A percentile compares a stretch with the other conserved stretches of the same genome.
phyloP scores from a whole-genome alignment of 106 monocot species.

The Dioscorea alata region DNA sequence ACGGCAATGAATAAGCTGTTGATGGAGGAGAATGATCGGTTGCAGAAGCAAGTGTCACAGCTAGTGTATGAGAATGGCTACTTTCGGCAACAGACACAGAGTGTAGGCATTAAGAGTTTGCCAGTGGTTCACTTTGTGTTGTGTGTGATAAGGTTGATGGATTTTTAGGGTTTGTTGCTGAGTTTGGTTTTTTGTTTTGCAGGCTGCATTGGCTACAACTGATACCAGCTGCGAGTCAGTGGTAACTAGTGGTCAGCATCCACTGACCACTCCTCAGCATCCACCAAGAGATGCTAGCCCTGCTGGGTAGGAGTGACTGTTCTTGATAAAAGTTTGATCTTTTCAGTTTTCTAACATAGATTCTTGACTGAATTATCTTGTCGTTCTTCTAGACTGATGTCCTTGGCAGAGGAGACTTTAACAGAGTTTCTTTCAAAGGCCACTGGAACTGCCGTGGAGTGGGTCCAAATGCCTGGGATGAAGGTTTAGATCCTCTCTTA shows the following conservation, averaged over 20 bases:
- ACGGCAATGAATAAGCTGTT: constrained; percentile 77
- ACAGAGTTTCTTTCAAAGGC: constrained; percentile 91
- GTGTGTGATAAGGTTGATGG: background rate
- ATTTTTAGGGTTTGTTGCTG: background rate
- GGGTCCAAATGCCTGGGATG: constrained; percentile 92
- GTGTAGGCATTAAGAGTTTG: constrained; percentile 17
- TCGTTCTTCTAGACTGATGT: constrained; percentile 38
- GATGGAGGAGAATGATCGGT: constrained; percentile 77
- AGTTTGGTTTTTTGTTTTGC: background rate
- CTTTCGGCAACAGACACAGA: constrained; percentile 48
- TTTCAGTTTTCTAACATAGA: background rate
- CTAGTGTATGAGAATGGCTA: constrained; percentile 57
- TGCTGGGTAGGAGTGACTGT: constrained; percentile 40
- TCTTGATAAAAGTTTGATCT: background rate
- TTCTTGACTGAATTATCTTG: background rate
- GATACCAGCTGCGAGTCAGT: constrained; percentile 71
- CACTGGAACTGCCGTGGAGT: constrained; percentile 80
- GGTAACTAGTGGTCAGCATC: constrained; percentile 45
- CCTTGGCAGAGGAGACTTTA: constrained; percentile 73
- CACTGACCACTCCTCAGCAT: constrained; percentile 25
- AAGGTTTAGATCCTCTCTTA: constrained; percentile 27
- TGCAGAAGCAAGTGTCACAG: constrained; percentile 80
- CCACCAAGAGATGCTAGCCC: constrained; percentile 58
- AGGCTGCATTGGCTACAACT: constrained; percentile 36
- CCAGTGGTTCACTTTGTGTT: background rate